Evolutionary conservation across 192 early-diverging fungal species (phyloP).

Genomic region (Podila minutissima): DNA sequence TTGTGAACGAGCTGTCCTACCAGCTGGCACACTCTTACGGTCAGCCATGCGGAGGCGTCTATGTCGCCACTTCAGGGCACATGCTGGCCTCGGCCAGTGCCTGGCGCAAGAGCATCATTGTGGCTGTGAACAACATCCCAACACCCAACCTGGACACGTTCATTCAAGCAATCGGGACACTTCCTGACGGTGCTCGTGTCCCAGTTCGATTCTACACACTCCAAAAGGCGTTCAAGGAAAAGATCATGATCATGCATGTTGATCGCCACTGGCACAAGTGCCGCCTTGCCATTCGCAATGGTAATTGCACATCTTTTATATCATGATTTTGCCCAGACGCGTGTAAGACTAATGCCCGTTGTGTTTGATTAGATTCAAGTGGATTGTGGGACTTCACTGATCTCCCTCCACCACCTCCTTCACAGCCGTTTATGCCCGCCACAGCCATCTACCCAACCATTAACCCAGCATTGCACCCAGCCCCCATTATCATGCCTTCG

Average conservation of each 20-base stretch:
- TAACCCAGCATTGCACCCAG: conserved; percentile 75
- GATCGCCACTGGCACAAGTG: conserved; percentile 91
- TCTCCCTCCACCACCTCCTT: conserved; percentile 67
- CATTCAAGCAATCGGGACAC: conserved; percentile 66
- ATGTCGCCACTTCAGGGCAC: conserved; percentile 76
- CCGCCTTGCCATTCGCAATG: conserved; percentile 80
- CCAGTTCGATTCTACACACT: conserved; percentile 79
- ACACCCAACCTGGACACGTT: conserved; percentile 74
- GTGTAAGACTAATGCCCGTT: not conserved
- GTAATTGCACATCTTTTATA: conserved; percentile 22
- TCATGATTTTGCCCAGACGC: not conserved
- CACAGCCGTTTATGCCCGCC: conserved; percentile 59
- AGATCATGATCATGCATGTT: conserved; percentile 85
- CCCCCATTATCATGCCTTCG: conserved; percentile 79
- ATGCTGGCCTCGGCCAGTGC: conserved; percentile 73
- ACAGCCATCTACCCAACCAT: conserved; percentile 79
- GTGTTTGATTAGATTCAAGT: conserved; percentile 58
- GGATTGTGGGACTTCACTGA: conserved; percentile 86
- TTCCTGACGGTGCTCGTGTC: conserved; percentile 72
- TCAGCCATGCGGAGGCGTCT: conserved; percentile 80
- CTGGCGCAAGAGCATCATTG: conserved; percentile 75
- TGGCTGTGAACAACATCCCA: conserved; percentile 72
- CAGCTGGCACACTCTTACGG: conserved; percentile 79
- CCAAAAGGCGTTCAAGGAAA: conserved; percentile 81
- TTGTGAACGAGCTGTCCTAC: conserved; percentile 79